phyloP scores from a whole-genome alignment of 805 yeast genomes.

The Ogataea minuta region DNA sequence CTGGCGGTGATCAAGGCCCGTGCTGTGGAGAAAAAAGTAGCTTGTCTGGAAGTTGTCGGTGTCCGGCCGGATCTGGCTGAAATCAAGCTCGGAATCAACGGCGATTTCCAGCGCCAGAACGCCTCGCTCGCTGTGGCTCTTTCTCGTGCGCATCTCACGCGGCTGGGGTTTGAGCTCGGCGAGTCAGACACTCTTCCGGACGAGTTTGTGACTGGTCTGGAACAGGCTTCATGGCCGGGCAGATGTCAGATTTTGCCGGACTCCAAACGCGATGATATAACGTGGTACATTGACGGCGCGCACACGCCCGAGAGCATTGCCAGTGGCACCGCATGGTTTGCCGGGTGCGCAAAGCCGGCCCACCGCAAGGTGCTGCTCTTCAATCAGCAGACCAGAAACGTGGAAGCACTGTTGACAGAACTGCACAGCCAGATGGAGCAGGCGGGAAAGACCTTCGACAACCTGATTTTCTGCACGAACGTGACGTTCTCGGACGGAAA shows the following conservation, averaged over 20 bases:
- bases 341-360: constrained; percentile 30
- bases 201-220: constrained; percentile 57
- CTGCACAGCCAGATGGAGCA: constrained; percentile 45
- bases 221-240: constrained; percentile 85
- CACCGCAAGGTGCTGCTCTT: constrained; percentile 59
- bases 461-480: constrained; percentile 84
- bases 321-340: constrained; percentile 84
- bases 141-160: constrained; percentile 56
- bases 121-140: constrained; percentile 85
- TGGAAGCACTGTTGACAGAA: constrained; percentile 55
- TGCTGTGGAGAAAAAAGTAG: constrained; percentile 59
- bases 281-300: constrained; percentile 95
- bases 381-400: constrained; percentile 94
- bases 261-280: constrained; percentile 40
- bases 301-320: constrained; percentile 86
- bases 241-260: constrained; percentile 73
- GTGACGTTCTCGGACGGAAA: constrained; percentile 84
- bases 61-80: constrained; percentile 39
- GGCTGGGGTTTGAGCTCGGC: constrained; percentile 42
- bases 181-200: constrained; percentile 41
- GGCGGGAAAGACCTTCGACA: constrained; percentile 53
- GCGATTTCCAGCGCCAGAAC: constrained; percentile 79
- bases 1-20: constrained; percentile 57
- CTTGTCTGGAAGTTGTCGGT: constrained; percentile 51
- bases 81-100: constrained; percentile 69